Percentiles rank a stretch among this genome's conserved stretches.
Conservation (phyloP, 1,284 basidiomycete genomes). For the Athelia psychrophila region DNA sequence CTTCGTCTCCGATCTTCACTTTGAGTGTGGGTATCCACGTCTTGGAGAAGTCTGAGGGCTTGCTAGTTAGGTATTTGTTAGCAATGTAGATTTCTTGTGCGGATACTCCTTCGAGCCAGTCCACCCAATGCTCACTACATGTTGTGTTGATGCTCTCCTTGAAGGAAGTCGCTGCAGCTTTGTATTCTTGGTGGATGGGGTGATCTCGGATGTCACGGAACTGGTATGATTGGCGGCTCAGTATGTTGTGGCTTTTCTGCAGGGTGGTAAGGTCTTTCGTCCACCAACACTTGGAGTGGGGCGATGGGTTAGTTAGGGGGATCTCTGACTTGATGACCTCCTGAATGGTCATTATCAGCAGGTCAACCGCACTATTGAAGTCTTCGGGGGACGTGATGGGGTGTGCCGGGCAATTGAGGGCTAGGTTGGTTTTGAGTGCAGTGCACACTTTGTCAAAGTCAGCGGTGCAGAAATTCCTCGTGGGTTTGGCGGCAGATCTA, state of each 20-base stretch:
- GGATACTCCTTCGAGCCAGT: neutral
- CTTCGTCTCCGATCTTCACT: neutral
- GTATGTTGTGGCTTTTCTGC: neutral
- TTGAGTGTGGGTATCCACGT: neutral
- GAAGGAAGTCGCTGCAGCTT: neutral
- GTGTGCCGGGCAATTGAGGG: neutral
- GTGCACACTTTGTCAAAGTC: neutral
- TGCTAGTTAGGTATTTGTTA: neutral
- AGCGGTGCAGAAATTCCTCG: neutral
- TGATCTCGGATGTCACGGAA: neutral
- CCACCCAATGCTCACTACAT: neutral
- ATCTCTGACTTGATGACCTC: neutral
- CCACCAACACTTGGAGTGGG: slow-evolving; percentile 10
- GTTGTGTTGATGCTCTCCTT: neutral
- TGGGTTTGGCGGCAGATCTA: neutral
- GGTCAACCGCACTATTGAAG: neutral
- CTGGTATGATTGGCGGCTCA: neutral
- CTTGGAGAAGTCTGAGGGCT: neutral
- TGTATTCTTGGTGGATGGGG: neutral
- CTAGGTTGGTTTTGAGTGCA: neutral
- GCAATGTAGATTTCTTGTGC: neutral
- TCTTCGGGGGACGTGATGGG: neutral
- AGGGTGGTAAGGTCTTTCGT: slow-evolving; percentile 3
- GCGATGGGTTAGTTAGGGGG: slow-evolving; percentile 6
- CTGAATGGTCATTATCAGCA: neutral